Evolutionary conservation across 2,329 filamentous ascomycete genomes (phyloP).

Genomic region (Exserohilum turcica): DNA sequence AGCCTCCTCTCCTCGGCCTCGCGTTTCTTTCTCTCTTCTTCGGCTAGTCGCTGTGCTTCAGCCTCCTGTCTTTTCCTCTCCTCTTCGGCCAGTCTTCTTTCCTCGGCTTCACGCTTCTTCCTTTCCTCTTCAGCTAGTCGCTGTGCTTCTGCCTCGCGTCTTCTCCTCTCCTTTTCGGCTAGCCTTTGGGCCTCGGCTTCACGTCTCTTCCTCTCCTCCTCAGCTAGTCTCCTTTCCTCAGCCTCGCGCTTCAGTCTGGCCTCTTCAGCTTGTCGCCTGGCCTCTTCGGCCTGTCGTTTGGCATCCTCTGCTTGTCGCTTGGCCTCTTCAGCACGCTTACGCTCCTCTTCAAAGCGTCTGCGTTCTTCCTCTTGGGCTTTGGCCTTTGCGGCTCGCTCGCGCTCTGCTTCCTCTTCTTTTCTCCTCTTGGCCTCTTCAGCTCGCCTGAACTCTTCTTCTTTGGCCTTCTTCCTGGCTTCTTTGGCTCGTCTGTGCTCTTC

Average conservation of each 20-base stretch:
- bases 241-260: background rate
- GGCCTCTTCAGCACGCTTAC: slow-evolving; percentile 49
- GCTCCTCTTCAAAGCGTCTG: slow-evolving; percentile 44
- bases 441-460: slow-evolving; percentile 47
- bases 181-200: background rate
- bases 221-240: background rate
- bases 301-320: slow-evolving; percentile 44
- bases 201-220: slow-evolving; percentile 49
- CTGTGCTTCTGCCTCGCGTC: slow-evolving; percentile 41
- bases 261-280: slow-evolving; percentile 53
- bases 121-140: slow-evolving; percentile 49
- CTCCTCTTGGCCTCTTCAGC: slow-evolving; percentile 58
- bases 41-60: slow-evolving; percentile 56
- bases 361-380: slow-evolving; percentile 14
- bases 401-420: slow-evolving; percentile 58
- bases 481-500: slow-evolving; percentile 45
- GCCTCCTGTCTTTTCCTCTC: slow-evolving; percentile 47
- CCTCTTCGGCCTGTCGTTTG: slow-evolving; percentile 34
- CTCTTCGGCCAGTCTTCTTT: slow-evolving; percentile 42
- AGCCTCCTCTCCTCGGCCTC: slow-evolving; percentile 35
- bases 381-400: slow-evolving; percentile 63
- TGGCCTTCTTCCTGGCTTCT: slow-evolving; percentile 43
- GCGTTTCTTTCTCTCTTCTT: slow-evolving; percentile 41
- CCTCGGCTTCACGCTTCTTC: slow-evolving; percentile 46
- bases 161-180: slow-evolving; percentile 51